phyloP scores from a whole-genome alignment of 1,139 yeast genomes.

The Hansenula lynferdii region DNA sequence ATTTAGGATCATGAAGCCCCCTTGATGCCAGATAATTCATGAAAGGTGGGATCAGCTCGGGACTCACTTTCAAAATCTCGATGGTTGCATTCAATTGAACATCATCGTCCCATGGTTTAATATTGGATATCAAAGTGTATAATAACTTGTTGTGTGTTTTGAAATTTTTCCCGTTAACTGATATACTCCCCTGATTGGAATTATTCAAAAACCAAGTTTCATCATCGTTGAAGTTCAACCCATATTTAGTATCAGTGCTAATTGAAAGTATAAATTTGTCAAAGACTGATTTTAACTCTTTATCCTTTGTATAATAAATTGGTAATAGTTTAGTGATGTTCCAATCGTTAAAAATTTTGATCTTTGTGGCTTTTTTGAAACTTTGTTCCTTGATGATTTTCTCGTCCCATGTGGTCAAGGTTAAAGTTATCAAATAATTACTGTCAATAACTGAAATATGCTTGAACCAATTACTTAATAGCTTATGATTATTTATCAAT shows the following conservation, averaged over 20 bases:
- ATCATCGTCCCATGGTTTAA: conserved; percentile 81
- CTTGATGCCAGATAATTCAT: conserved; percentile 51
- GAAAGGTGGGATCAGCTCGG: conserved; percentile 76
- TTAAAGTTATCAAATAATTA: conserved; percentile 32
- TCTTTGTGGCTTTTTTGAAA: conserved; percentile 65
- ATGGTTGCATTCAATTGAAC: conserved; percentile 53
- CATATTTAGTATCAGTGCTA: conserved; percentile 48
- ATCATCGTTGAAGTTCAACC: conserved; percentile 60
- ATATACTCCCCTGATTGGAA: conserved; percentile 21
- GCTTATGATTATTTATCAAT: conserved; percentile 48
- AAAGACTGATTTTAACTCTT: conserved; percentile 31
- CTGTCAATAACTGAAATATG: conserved; percentile 53
- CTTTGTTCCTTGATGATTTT: conserved; percentile 54
- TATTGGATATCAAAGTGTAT: conserved; percentile 52
- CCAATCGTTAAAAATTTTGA: conserved; percentile 76
- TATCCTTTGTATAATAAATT: conserved; percentile 39
- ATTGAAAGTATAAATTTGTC: conserved; percentile 46
- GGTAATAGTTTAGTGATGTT: conserved; percentile 55
- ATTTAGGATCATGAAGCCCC: conserved; percentile 64
- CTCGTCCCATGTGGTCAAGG: conserved; percentile 44
- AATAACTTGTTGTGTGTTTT: conserved; percentile 63
- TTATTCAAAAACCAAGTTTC: conserved; percentile 46
- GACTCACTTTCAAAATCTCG: conserved; percentile 45
- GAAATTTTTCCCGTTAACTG: conserved; percentile 44
- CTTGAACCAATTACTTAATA: conserved; percentile 64